phyloP scores from a whole-genome alignment of 179 eudicot species.

The Pouteria campechiana region DNA sequence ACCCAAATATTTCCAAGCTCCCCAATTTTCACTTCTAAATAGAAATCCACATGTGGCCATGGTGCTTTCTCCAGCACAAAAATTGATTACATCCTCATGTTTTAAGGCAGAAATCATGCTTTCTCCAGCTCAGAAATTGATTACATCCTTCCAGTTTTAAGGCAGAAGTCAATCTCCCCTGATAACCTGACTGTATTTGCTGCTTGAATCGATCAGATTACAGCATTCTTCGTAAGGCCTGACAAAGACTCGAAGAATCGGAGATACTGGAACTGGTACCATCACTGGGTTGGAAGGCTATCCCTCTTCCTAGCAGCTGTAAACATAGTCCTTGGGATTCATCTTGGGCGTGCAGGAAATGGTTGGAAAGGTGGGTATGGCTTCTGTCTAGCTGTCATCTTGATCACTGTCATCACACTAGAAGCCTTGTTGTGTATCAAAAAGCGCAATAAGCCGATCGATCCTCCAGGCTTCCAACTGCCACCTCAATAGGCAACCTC shows the following conservation, averaged over 20 bases:
- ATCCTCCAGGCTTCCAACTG: constrained; percentile 48
- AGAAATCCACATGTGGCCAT: too few relatives aligned
- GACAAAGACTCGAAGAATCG: constrained; percentile 63
- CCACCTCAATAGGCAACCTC: constrained; percentile 1
- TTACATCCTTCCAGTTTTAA: too few relatives aligned
- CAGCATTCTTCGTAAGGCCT: constrained; percentile 84
- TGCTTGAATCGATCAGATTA: constrained; percentile 25
- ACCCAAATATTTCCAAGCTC: too few relatives aligned
- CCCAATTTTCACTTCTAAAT: too few relatives aligned
- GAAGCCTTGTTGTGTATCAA: constrained; percentile 53
- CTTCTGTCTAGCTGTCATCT: constrained; percentile 38
- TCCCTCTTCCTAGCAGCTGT: constrained; percentile 74
- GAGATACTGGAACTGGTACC: constrained; percentile 73
- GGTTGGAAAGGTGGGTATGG: constrained; percentile 87
- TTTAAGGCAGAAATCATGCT: too few relatives aligned
- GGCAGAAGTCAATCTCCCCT: neutral
- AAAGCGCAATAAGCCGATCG: constrained; percentile 21
- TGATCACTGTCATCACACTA: constrained; percentile 39
- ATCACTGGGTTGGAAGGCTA: constrained; percentile 63
- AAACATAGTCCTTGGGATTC: constrained; percentile 72
- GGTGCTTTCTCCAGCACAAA: too few relatives aligned
- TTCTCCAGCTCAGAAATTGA: too few relatives aligned
- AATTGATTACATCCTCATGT: too few relatives aligned
- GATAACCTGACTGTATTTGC: too few relatives aligned
- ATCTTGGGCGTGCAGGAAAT: constrained; percentile 51